Evolutionary conservation across 208 protist species (phyloP), one percentile per base, ranked within the genome.

Genomic region (Leishmania gerbilli): DNA sequence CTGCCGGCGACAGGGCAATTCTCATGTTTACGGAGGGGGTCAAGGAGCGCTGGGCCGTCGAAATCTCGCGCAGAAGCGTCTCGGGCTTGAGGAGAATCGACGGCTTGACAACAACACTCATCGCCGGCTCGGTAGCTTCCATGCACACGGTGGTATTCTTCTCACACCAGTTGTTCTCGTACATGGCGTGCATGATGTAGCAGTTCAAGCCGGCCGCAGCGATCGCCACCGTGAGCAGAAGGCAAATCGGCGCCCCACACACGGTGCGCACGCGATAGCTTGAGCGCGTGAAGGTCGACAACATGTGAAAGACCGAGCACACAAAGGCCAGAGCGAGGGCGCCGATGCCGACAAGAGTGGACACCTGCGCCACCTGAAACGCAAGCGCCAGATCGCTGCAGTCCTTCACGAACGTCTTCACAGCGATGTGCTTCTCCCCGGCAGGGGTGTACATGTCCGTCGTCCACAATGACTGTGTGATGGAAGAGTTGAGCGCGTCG

Each of bases 381-480:
- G 77, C 83, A 17, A 13, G 78, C 31, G 65, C 40, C 34, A 90
- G 83, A 6, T 65, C 51, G 31, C 74, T 27, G 51, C 83, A 87
- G 34, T 79, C 60, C 55, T 86, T 62, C n/a, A 72, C 75, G 72
- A 87, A 87, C 47, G 67, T 21, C 3, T 49, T 19, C 37, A 78
- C 80, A 27, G 55, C 24, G 2, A 82, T 24, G 58, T 87, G 80
- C 56, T 79, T 80, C 45, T 90, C 83, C 0, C 24, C 72, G 4
- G 56, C 37, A 11, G 87, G 84, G 9, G 84, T 88, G 74, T 84
- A 84, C 11, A 90, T 76, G 71, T 81, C 64, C 4, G 87, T 88
- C 53, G 80, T 82, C 74, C 78, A 90, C 11, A 90, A 72, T 0
- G 56, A 79, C 69, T 90, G 87, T 27, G 76, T 81, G 65, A 90